These are phyloP conservation scores for Lipomyces sp. DNA, from an alignment of 805 yeast species.

Conservation along the genomic window DNA sequence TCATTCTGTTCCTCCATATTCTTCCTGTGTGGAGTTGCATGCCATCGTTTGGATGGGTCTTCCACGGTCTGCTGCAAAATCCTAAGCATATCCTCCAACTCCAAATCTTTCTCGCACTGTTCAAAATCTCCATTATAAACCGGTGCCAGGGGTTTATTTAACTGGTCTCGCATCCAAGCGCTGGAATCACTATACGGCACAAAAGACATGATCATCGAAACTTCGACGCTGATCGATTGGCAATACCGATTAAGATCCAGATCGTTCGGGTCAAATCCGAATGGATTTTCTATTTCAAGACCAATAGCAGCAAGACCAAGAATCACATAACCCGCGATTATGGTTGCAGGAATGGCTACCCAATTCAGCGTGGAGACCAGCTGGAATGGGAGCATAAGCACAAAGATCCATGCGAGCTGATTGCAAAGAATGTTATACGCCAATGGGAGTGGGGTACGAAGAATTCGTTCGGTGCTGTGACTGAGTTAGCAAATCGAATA, in stretches of 20 bases:
- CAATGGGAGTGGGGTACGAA: conserved; percentile 36
- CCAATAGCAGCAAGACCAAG: conserved; percentile 38
- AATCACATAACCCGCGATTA: conserved; percentile 35
- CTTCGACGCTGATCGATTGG: conserved; percentile 34
- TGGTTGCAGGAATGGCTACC: conserved; percentile 37
- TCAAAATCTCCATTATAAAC: conserved; percentile 29
- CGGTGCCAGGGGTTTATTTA: conserved; percentile 33
- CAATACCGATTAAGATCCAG: conserved; percentile 36
- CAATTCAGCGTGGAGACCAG: conserved; percentile 29
- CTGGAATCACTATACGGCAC: conserved; percentile 27
- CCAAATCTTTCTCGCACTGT: conserved; percentile 15
- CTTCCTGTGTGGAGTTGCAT: neutral
- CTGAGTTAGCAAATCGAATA: neutral
- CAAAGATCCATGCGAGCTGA: conserved; percentile 38
- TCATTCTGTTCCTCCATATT: neutral
- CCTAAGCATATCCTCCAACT: conserved; percentile 23
- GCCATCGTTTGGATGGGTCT: conserved; percentile 31
- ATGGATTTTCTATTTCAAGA: conserved; percentile 36
- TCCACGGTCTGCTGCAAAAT: conserved; percentile 33
- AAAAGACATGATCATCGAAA: conserved; percentile 32
- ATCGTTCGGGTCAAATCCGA: conserved; percentile 37
- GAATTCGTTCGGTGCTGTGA: conserved; percentile 31
- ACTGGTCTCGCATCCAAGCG: conserved; percentile 29
- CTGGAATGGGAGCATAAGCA: conserved; percentile 36
- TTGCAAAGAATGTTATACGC: conserved; percentile 36